Evolutionary conservation across 805 yeast genomes (phyloP), one percentile per base, ranked within the genome.

Genomic region (Jamesozyma rosinii): DNA sequence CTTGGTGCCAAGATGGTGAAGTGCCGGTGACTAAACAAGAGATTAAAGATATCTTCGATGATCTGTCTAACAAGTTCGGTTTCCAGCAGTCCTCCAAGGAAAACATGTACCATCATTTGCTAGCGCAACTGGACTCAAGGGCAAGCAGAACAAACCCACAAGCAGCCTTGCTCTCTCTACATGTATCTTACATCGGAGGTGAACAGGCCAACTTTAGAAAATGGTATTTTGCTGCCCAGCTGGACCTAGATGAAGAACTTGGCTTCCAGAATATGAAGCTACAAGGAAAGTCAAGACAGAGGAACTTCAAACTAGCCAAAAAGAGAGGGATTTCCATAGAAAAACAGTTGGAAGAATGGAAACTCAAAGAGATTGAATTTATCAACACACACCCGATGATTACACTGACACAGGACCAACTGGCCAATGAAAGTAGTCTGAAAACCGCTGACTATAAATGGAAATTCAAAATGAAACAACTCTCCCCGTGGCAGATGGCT

Each of bases 111-210:
- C 95, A 87, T 48, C 88, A 81, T 55, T 70, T 88, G 46, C 73
- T 90, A 82, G 67, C 73, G 5, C 83, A 84, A 58, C 68, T 90
- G 45, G 96, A 90, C 54, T 89, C 97, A 6, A 75, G 96, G 46
- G 75, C 95, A 0, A 77, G 94, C 47, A 74, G 97, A 47, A 76
- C 81, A 73, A 63, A 79, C 1, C 83, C 95, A 3, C 61, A 68
- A 30, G 72, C 67, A 44, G 97, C 97, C 0, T 67, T 90, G 44
- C 57, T 79, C 2, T 76, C 90, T 0, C 64, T 90, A 29, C 97
- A 90, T 64, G 80, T 87, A 1, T 95, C 89, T 48, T 90, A 90
- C 63, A 86, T 90, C 48, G 97, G 96, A 0, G 97, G 97, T 15
- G 85, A 80, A 40, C 70, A 79, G 46, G 76, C 97, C 3, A 90